Evolutionary conservation across 257 asterid genomes (phyloP).

Genomic region (Misopates orontium): DNA sequence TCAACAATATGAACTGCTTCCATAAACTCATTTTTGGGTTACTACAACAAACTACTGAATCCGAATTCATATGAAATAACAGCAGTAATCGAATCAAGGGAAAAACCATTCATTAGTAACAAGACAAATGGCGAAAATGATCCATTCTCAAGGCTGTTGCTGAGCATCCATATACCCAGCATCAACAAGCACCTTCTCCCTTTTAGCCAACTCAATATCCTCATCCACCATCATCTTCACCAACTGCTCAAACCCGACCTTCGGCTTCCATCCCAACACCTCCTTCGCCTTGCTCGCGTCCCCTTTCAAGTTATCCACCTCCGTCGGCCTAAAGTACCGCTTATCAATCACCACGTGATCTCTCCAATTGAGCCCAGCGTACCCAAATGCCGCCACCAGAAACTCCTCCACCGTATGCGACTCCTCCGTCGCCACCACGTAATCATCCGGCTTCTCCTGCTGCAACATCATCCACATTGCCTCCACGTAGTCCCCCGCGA

Average conservation of each 20-base stretch:
- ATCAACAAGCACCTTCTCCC: slow-evolving; percentile 95
- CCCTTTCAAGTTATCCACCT: slow-evolving; percentile 90
- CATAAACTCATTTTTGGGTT: slow-evolving; percentile 22
- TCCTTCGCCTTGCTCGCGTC: slow-evolving; percentile 79
- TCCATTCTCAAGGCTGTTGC: slow-evolving; percentile 72
- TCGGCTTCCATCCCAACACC: slow-evolving; percentile 86
- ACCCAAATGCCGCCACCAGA: slow-evolving; percentile 66
- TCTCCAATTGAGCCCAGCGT: slow-evolving; percentile 82
- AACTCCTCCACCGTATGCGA: slow-evolving; percentile 96
- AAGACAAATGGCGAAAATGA: background rate
- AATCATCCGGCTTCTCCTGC: slow-evolving; percentile 92
- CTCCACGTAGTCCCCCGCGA: slow-evolving; percentile 95
- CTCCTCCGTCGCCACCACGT: slow-evolving; percentile 97
- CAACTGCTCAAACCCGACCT: slow-evolving; percentile 82
- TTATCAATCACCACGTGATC: slow-evolving; percentile 90
- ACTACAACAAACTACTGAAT: slow-evolving; percentile 15
- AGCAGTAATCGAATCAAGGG: background rate
- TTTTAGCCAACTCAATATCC: slow-evolving; percentile 87
- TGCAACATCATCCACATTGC: slow-evolving; percentile 99
- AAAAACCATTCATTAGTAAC: background rate
- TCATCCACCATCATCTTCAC: slow-evolving; percentile 99
- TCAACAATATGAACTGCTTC: slow-evolving; percentile 7
- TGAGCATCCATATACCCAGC: slow-evolving; percentile 96
- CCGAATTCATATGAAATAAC: background rate
- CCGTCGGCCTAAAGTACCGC: slow-evolving; percentile 84